A percentile compares a stretch with the other conserved stretches of the same genome.
Evolutionary conservation across 768 basidiomycete species (phyloP).

Genomic region (Boletus edulis): DNA sequence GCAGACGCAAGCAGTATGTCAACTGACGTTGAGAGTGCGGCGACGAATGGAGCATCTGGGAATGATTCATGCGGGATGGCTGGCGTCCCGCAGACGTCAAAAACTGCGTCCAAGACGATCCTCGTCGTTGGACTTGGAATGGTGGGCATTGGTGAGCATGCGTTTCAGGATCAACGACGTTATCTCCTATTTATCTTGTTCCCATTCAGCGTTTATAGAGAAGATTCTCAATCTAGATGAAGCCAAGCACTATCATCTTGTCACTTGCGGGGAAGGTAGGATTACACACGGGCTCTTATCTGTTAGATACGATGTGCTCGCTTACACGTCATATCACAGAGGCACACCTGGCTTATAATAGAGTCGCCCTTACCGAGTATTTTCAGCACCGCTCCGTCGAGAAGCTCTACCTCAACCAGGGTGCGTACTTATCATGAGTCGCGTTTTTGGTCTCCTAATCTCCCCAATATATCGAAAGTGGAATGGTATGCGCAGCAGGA

Average conservation of each 20-base stretch:
- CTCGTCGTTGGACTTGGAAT: conserved; percentile 9
- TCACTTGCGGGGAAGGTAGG: conserved; percentile 59
- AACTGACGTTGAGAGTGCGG: background rate
- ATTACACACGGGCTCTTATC: conserved; percentile 18
- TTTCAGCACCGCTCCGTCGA: conserved; percentile 58
- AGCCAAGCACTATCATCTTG: conserved; percentile 45
- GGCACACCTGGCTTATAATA: conserved; percentile 52
- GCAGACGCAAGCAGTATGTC: background rate
- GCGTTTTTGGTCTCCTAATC: background rate
- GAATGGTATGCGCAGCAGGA: conserved; percentile 62
- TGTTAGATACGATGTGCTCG: conserved; percentile 18
- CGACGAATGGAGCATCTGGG: background rate
- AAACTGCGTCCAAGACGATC: background rate
- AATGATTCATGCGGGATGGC: background rate
- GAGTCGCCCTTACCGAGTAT: conserved; percentile 52
- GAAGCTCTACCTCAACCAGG: conserved; percentile 57
- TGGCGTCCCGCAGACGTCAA: background rate
- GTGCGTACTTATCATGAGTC: conserved; percentile 13
- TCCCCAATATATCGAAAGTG: conserved; percentile 27
- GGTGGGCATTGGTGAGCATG: conserved; percentile 10
- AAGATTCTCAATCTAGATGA: conserved; percentile 60
- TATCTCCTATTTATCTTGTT: background rate
- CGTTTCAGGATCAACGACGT: no score
- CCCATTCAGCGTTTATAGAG: conserved; percentile 57
- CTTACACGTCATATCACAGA: conserved; percentile 25